Evolutionary conservation across 164 flowering plant genomes (phyloP).

Genomic region (Malania oleifera): DNA sequence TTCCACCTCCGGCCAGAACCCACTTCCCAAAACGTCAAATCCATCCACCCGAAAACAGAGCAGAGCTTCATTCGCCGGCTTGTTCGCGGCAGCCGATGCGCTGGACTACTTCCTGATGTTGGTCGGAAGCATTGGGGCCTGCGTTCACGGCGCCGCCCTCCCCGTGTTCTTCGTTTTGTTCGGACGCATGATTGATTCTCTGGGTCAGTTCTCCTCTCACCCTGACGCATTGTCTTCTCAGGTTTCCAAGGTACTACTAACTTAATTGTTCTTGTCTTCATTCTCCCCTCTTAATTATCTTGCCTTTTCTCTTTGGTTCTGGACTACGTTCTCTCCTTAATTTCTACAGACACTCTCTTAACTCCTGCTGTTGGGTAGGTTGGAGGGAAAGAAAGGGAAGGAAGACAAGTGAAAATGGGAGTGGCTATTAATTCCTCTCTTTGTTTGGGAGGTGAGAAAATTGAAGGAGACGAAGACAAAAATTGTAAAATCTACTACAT

Average conservation of each 20-base stretch:
- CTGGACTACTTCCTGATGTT: constrained; percentile 57
- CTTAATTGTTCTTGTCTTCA: no score
- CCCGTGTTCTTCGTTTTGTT: constrained; percentile 68
- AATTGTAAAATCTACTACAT: no score
- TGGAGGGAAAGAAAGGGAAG: no score
- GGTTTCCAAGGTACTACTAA: constrained; percentile 55
- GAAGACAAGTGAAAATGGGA: no score
- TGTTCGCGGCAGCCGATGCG: constrained; percentile 59
- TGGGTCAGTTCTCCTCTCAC: constrained; percentile 42
- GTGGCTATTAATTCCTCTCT: no score
- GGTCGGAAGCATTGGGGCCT: constrained; percentile 56
- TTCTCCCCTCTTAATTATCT: no score
- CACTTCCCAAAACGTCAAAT: constrained; percentile 8
- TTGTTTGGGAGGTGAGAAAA: no score
- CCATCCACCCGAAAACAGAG: constrained; percentile 10
- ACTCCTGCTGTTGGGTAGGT: no score
- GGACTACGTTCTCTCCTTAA: no score
- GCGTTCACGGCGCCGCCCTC: constrained; percentile 62
- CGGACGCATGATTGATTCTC: constrained; percentile 58
- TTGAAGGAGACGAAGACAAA: no score
- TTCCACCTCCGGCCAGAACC: constrained; percentile 10
- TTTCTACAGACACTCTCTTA: no score
- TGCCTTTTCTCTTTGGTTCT: no score
- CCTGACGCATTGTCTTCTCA: constrained; percentile 36
- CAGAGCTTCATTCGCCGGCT: constrained; percentile 30